Evolutionary conservation across 2,329 filamentous ascomycete genomes (phyloP).

Genomic region (Colletotrichum paranaense): DNA sequence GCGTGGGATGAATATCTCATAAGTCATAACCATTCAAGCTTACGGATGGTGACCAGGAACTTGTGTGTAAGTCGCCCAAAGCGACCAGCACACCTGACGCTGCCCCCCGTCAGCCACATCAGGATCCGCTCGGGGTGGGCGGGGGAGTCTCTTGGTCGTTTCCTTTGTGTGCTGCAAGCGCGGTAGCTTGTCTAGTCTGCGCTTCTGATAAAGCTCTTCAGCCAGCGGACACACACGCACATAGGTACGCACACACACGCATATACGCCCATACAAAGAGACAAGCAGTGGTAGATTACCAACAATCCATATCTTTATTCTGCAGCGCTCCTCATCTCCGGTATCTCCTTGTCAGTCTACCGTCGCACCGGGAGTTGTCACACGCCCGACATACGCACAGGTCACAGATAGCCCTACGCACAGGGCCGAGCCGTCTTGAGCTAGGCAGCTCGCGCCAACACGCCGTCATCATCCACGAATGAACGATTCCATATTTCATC

Average conservation of each 20-base stretch:
- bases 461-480: constrained; percentile 35
- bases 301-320: constrained; percentile 4
- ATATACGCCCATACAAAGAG: neutral
- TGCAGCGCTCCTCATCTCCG: neutral
- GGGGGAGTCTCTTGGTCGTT: neutral
- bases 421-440: constrained; percentile 30
- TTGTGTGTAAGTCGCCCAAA: constrained; percentile 3
- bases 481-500: constrained; percentile 36
- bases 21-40: neutral
- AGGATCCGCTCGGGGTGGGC: neutral
- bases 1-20: constrained; percentile 3
- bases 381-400: constrained; percentile 29
- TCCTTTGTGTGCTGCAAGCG: constrained; percentile 11
- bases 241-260: neutral
- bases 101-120: constrained; percentile 4
- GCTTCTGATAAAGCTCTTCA: neutral
- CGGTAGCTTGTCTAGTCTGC: constrained; percentile 1
- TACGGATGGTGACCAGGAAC: neutral
- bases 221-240: neutral
- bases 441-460: constrained; percentile 18
- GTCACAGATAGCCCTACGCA: constrained; percentile 16
- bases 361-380: neutral
- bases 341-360: neutral
- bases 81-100: constrained; percentile 18
- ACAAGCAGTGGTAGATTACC: neutral